Evolutionary conservation across 2,329 filamentous ascomycete species (phyloP).

Genomic region (Beauveria varroae): DNA sequence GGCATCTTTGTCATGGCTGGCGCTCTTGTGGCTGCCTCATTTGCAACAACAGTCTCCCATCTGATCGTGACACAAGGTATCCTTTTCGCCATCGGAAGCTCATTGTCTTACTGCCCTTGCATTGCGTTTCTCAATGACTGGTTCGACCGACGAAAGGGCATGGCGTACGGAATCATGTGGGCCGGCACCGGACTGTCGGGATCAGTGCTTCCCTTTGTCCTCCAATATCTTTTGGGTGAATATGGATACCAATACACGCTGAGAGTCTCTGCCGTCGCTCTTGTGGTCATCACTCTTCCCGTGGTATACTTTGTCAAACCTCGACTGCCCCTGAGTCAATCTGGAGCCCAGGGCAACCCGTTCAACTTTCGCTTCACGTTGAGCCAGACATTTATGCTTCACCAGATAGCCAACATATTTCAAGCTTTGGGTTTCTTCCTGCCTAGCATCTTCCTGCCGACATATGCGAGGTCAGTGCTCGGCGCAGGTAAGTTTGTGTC

Average conservation of each 20-base stretch:
- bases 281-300: constrained; percentile 40
- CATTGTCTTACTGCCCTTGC: constrained; percentile 42
- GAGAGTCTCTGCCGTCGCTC: constrained; percentile 38
- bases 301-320: constrained; percentile 45
- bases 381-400: constrained; percentile 45
- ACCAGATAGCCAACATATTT: constrained; percentile 45
- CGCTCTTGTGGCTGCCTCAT: constrained; percentile 38
- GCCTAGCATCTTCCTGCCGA: constrained; percentile 51
- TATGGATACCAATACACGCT: constrained; percentile 38
- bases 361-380: constrained; percentile 39
- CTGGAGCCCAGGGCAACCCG: constrained; percentile 20
- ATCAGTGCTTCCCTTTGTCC: constrained; percentile 35
- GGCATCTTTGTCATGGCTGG: constrained; percentile 40
- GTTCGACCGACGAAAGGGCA: constrained; percentile 42
- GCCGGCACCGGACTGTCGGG: constrained; percentile 39
- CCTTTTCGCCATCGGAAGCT: constrained; percentile 46
- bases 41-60: constrained; percentile 39
- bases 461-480: constrained; percentile 40
- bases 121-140: constrained; percentile 50
- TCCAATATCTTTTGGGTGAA: constrained; percentile 37
- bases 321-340: constrained; percentile 31
- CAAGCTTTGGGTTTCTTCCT: constrained; percentile 53
- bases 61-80: constrained; percentile 51
- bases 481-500: constrained; percentile 35
- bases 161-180: constrained; percentile 51